Conservation (phyloP, 2,329 filamentous ascomycete genomes). For the Akanthomyces muscarius region DNA sequence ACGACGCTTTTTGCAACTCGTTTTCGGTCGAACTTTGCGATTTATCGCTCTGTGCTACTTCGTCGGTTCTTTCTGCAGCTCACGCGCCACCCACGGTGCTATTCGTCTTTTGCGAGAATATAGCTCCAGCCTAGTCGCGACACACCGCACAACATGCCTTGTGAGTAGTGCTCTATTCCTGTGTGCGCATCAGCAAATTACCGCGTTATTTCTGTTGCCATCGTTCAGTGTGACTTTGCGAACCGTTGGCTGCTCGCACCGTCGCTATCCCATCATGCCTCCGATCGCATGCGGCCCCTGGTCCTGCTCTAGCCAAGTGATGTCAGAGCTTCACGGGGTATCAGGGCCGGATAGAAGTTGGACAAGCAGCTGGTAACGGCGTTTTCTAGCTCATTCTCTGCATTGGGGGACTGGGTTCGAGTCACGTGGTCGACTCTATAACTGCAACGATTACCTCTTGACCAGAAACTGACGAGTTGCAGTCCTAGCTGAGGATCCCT, state of each 20-base stretch:
- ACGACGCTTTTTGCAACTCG: constrained; percentile 3
- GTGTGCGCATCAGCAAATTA: not conserved
- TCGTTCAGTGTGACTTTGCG: not conserved
- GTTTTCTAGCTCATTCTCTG: not conserved
- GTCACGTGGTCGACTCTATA: not conserved
- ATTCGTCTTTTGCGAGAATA: not conserved
- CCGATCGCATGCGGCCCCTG: not conserved
- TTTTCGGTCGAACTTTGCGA: not conserved
- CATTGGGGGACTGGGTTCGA: not conserved
- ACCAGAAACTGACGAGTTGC: not conserved
- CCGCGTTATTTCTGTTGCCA: not conserved
- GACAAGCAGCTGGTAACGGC: not conserved
- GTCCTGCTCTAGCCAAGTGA: not conserved
- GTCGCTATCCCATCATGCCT: not conserved
- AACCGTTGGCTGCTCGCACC: not conserved
- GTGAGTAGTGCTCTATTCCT: constrained; percentile 1
- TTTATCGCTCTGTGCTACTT: not conserved
- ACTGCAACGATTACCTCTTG: not conserved
- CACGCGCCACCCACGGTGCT: not conserved
- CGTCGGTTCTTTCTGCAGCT: not conserved
- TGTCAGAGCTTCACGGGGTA: not conserved
- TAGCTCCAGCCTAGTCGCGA: constrained; percentile 3
- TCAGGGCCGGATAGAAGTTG: not conserved
- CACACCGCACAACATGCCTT: constrained; percentile 15
- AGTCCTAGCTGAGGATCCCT: constrained; percentile 38